Percentiles rank a stretch among this genome's conserved stretches.
Conservation (phyloP, 805 yeast genomes). For the Candida tammaniensis region DNA sequence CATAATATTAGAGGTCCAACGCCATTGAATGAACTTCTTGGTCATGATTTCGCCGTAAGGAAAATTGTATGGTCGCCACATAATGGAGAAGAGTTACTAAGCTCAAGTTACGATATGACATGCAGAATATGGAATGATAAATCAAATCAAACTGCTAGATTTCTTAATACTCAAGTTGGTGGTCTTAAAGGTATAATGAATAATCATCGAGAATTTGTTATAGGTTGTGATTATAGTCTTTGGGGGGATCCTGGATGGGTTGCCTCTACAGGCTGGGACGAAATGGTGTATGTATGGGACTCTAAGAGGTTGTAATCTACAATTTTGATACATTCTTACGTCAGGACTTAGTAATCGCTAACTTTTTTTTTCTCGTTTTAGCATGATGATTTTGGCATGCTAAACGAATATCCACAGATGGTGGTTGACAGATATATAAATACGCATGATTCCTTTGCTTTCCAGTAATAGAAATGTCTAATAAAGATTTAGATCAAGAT, state of each 20-base stretch:
- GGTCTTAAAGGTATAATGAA: slow-evolving; percentile 61
- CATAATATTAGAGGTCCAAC: slow-evolving; percentile 53
- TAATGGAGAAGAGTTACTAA: slow-evolving; percentile 61
- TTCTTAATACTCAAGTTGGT: slow-evolving; percentile 36
- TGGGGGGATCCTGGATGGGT: slow-evolving; percentile 98
- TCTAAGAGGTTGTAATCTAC: slow-evolving; percentile 41
- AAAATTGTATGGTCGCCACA: slow-evolving; percentile 90
- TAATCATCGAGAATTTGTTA: slow-evolving; percentile 81
- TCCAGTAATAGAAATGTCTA: no score
- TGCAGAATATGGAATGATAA: slow-evolving; percentile 81
- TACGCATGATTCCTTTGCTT: no score
- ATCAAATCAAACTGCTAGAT: slow-evolving; percentile 55
- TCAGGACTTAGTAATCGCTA: no score
- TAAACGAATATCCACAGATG: no score
- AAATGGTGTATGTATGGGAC: slow-evolving; percentile 89
- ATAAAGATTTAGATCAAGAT: not conserved
- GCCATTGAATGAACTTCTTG: slow-evolving; percentile 73
- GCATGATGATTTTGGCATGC: no score
- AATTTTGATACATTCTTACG: no score
- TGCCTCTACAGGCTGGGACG: slow-evolving; percentile 96
- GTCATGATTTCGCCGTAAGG: slow-evolving; percentile 88
- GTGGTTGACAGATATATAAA: no score
- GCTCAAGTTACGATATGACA: slow-evolving; percentile 91
- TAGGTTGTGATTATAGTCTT: slow-evolving; percentile 91
- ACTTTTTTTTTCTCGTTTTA: no score